These are phyloP conservation scores for Kazachstania sp. DNA, from an alignment of 1,139 yeast genomes.

Conservation along the genomic window DNA sequence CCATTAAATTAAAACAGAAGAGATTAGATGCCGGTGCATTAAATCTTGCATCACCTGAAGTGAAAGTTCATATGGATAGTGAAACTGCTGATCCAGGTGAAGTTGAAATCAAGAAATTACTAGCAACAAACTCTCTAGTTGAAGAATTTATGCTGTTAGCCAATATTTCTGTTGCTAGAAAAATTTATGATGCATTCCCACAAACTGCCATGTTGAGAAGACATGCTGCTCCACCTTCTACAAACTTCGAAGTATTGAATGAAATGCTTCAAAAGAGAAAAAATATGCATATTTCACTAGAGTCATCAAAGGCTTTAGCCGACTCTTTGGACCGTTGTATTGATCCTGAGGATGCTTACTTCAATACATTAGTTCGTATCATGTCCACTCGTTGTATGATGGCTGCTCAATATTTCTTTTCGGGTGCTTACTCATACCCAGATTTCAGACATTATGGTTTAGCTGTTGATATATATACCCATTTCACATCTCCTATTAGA, in stretches of 20 bases:
- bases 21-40: constrained; percentile 93
- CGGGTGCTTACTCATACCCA: constrained; percentile 88
- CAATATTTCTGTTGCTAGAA: constrained; percentile 89
- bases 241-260: constrained; percentile 81
- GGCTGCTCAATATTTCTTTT: constrained; percentile 96
- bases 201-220: constrained; percentile 98
- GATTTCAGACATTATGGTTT: constrained; percentile 96
- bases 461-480: constrained; percentile 95
- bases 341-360: constrained; percentile 77
- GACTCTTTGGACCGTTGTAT: constrained; percentile 85
- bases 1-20: constrained; percentile 75
- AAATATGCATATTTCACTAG: constrained; percentile 68
- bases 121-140: constrained; percentile 90
- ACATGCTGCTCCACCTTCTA: constrained; percentile 92
- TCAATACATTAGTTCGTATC: constrained; percentile 87
- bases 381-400: constrained; percentile 99
- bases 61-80: constrained; percentile 91
- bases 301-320: constrained; percentile 84
- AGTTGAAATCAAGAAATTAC: constrained; percentile 79
- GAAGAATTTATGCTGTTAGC: constrained; percentile 99
- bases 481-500: constrained; percentile 97
- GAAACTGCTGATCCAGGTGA: constrained; percentile 97
- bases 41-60: constrained; percentile 96
- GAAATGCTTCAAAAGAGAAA: constrained; percentile 85
- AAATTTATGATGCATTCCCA: constrained; percentile 86